A percentile compares a stretch with the other conserved stretches of the same genome.
Evolutionary conservation across 1,139 yeast genomes (phyloP).

Genomic region (Scheffersomyces titani): DNA sequence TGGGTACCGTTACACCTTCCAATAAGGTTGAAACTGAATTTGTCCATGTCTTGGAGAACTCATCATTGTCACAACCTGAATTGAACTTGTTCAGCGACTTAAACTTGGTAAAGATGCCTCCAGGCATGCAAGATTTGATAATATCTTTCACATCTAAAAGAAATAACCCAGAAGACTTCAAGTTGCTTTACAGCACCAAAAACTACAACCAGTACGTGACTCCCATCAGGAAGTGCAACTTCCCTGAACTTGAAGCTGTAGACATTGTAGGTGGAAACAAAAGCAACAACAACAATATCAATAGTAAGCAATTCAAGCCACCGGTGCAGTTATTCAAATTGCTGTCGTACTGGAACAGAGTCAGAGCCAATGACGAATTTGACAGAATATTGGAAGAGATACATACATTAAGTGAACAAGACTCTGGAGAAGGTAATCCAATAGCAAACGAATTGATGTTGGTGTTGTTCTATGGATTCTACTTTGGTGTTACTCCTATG

Average conservation of each 20-base stretch:
- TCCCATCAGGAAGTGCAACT: conserved; percentile 40
- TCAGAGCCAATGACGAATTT: conserved; percentile 43
- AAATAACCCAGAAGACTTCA: conserved; percentile 24
- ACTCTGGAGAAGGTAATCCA: conserved; percentile 21
- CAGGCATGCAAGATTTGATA: conserved; percentile 71
- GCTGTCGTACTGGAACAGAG: conserved; percentile 50
- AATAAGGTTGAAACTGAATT: conserved; percentile 11
- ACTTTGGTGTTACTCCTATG: conserved; percentile 53
- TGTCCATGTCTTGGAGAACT: conserved; percentile 31
- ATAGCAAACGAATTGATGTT: conserved; percentile 40
- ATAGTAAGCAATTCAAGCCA: conserved; percentile 21
- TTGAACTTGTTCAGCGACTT: conserved; percentile 37
- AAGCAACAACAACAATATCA: conserved; percentile 8
- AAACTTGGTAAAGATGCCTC: conserved; percentile 56
- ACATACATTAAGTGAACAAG: conserved; percentile 22
- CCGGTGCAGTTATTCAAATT: conserved; percentile 40
- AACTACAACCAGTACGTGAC: conserved; percentile 30
- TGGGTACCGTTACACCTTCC: conserved; percentile 2
- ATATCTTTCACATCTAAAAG: conserved; percentile 51
- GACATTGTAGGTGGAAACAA: conserved; percentile 20
- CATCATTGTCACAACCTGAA: conserved; percentile 34
- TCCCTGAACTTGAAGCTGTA: conserved; percentile 32
- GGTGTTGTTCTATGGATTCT: conserved; percentile 61
- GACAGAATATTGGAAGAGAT: conserved; percentile 36
- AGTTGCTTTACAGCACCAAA: conserved; percentile 26